Percentiles rank a stretch among this genome's conserved stretches.
Evolutionary conservation across 1,284 basidiomycete genomes (phyloP).

Genomic region (Ceratobasidium papillatum): DNA sequence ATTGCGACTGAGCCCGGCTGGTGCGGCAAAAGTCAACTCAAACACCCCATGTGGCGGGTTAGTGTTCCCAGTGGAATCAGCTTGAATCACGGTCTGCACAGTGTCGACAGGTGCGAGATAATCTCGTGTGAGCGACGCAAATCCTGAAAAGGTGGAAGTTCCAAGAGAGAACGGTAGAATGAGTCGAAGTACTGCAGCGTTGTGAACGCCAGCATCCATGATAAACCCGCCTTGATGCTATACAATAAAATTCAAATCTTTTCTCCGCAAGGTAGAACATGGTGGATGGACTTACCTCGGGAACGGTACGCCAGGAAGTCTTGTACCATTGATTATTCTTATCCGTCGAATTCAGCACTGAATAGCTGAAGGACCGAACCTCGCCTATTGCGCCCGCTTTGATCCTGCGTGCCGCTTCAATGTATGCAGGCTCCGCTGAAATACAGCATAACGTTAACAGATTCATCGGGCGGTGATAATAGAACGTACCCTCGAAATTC

Average conservation of each 20-base stretch:
- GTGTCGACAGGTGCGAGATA: conserved; percentile 81
- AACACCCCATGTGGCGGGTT: conserved; percentile 66
- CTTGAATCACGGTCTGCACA: conserved; percentile 55
- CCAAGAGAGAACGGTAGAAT: conserved; percentile 63
- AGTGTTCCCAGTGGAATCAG: conserved; percentile 58
- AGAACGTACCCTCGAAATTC: conserved; percentile 68
- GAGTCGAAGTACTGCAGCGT: conserved; percentile 66
- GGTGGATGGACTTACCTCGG: conserved; percentile 64
- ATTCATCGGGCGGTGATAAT: neutral
- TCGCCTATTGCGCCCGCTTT: conserved; percentile 68
- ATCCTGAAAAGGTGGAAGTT: conserved; percentile 63
- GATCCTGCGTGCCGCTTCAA: conserved; percentile 63
- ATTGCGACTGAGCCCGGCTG: conserved; percentile 50
- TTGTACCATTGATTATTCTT: conserved; percentile 77
- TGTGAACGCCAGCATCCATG: conserved; percentile 79
- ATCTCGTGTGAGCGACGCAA: conserved; percentile 72
- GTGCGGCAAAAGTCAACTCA: conserved; percentile 67
- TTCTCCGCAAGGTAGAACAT: neutral
- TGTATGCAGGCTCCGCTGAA: conserved; percentile 63
- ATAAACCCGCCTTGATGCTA: conserved; percentile 77
- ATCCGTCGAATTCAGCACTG: conserved; percentile 65
- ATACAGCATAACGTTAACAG: neutral
- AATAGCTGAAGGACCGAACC: conserved; percentile 68
- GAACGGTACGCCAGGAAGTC: conserved; percentile 81
- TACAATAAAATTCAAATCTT: conserved; percentile 41